phyloP scores from a whole-genome alignment of 2,329 filamentous ascomycete genomes.

The Rachicladosporium sp. region DNA sequence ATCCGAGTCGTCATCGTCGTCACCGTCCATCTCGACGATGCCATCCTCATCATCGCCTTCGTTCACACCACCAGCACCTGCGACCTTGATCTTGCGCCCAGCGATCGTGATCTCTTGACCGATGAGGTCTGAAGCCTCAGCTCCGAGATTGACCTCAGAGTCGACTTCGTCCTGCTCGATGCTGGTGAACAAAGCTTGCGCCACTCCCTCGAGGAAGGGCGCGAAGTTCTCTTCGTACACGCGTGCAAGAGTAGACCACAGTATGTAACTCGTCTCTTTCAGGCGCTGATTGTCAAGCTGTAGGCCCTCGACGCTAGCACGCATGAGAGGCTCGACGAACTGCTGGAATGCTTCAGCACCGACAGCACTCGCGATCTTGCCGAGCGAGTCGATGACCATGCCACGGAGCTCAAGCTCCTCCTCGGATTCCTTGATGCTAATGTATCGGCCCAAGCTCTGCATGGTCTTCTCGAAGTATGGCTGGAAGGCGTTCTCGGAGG shows the following conservation, averaged over 20 bases:
- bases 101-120: constrained; percentile 65
- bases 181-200: constrained; percentile 70
- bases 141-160: constrained; percentile 60
- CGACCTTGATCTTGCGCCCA: constrained; percentile 77
- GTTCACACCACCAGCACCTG: constrained; percentile 37
- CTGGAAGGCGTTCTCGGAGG: constrained; percentile 68
- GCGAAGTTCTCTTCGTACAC: constrained; percentile 79
- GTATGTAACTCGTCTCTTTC: constrained; percentile 91
- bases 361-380: constrained; percentile 81
- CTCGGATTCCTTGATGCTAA: constrained; percentile 74
- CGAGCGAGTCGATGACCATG: constrained; percentile 83
- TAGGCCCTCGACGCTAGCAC: constrained; percentile 81
- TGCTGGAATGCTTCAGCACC: constrained; percentile 78
- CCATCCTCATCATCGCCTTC: constrained; percentile 47
- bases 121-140: constrained; percentile 60
- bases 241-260: constrained; percentile 90
- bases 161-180: constrained; percentile 82
- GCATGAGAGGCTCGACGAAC: constrained; percentile 82
- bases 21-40: constrained; percentile 38
- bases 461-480: constrained; percentile 91
- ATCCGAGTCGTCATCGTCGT: constrained; percentile 64
- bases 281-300: constrained; percentile 79
- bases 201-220: constrained; percentile 64
- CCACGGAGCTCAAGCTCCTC: constrained; percentile 84
- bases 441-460: constrained; percentile 73